A percentile compares a stretch with the other conserved stretches of the same genome.
phyloP scores from a whole-genome alignment of 2,329 filamentous ascomycete genomes.

The Ascochyta pisi region DNA sequence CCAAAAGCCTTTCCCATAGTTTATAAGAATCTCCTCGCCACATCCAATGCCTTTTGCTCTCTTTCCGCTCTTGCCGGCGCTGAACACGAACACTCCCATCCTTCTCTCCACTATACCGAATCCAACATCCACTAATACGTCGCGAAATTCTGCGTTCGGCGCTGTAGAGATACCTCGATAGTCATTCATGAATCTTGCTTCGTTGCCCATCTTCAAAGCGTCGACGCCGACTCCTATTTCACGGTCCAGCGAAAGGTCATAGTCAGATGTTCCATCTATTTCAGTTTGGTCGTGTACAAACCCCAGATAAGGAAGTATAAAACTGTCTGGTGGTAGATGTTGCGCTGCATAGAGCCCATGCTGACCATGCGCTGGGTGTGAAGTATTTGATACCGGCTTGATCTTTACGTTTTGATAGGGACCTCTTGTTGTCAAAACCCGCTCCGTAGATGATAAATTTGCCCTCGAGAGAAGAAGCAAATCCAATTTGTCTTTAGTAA shows the following conservation, averaged over 20 bases:
- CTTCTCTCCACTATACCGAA: conserved; percentile 53
- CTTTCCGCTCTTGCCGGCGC: conserved; percentile 55
- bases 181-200: conserved; percentile 62
- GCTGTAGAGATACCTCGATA: conserved; percentile 56
- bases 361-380: conserved; percentile 58
- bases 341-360: conserved; percentile 57
- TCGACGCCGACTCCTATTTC: conserved; percentile 58
- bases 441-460: conserved; percentile 22
- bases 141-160: conserved; percentile 55
- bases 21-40: conserved; percentile 61
- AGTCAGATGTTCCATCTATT: conserved; percentile 54
- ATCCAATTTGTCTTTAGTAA: conserved; percentile 31
- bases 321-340: conserved; percentile 53
- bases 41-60: conserved; percentile 55
- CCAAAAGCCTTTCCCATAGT: conserved; percentile 62
- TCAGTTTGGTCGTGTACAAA: conserved; percentile 55
- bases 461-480: conserved; percentile 31
- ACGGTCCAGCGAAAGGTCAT: conserved; percentile 60
- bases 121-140: conserved; percentile 48
- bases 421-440: conserved; percentile 22
- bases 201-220: conserved; percentile 57
- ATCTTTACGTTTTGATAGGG: conserved; percentile 53
- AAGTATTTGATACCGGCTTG: conserved; percentile 46
- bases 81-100: conserved; percentile 60
- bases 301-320: conserved; percentile 60